Evolutionary conservation across 1,139 yeast genomes (phyloP).

Genomic region (Sugiyamaella japonica): DNA sequence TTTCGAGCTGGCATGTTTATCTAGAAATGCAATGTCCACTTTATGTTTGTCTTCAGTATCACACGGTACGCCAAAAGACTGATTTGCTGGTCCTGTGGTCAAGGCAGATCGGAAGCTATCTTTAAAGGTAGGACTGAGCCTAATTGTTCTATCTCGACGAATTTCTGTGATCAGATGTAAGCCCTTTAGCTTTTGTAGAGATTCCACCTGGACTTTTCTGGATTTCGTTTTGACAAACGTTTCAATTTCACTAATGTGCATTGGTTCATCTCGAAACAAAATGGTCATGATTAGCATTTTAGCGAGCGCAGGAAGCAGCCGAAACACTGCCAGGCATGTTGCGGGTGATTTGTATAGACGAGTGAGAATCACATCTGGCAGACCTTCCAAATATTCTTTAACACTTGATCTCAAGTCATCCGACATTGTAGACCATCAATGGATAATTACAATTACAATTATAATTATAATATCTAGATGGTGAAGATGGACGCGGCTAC

Average conservation of each 20-base stretch:
- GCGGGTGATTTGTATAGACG: slow-evolving; percentile 84
- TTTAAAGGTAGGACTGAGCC: slow-evolving; percentile 72
- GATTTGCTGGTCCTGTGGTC: slow-evolving; percentile 64
- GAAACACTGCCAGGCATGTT: slow-evolving; percentile 85
- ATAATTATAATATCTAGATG: too few relatives aligned
- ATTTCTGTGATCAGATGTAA: slow-evolving; percentile 74
- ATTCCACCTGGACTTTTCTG: slow-evolving; percentile 63
- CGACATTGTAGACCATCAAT: background rate
- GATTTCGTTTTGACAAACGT: slow-evolving; percentile 63
- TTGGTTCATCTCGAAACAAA: slow-evolving; percentile 77
- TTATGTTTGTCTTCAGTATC: slow-evolving; percentile 51
- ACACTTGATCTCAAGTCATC: slow-evolving; percentile 54
- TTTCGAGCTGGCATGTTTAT: slow-evolving; percentile 75
- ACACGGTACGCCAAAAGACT: slow-evolving; percentile 58
- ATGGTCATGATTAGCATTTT: slow-evolving; percentile 85
- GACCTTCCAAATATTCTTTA: slow-evolving; percentile 83
- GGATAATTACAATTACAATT: too few relatives aligned
- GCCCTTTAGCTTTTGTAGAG: slow-evolving; percentile 72
- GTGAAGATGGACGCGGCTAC: background rate
- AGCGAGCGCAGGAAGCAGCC: slow-evolving; percentile 85
- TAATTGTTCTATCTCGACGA: slow-evolving; percentile 53
- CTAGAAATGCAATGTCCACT: slow-evolving; percentile 66
- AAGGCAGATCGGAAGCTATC: slow-evolving; percentile 76
- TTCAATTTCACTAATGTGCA: slow-evolving; percentile 66
- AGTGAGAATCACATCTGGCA: slow-evolving; percentile 80